These are phyloP conservation scores for Strombidium stylifer DNA, from an alignment of 73 alveolate genomes.

Conservation along the genomic window DNA sequence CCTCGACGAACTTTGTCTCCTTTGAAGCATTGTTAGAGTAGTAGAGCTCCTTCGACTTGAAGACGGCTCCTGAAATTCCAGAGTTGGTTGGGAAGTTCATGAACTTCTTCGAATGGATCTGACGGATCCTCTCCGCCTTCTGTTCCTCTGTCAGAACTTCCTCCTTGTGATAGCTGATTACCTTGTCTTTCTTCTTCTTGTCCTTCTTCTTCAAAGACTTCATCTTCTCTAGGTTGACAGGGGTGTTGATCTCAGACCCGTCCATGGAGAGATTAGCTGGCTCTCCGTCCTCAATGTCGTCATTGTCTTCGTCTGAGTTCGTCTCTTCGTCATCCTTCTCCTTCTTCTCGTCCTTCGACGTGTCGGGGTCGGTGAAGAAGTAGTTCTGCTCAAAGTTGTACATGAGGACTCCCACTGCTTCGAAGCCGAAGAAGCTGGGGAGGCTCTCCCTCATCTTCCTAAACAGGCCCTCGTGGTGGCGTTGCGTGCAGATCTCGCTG, in stretches of 20 bases:
- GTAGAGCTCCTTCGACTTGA: slow-evolving; percentile 41
- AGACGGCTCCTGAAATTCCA: slow-evolving; percentile 62
- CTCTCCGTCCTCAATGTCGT: too few relatives aligned
- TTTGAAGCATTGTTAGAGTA: slow-evolving; percentile 58
- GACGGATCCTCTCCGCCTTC: slow-evolving; percentile 3
- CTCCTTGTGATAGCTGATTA: not conserved
- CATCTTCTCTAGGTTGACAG: too few relatives aligned
- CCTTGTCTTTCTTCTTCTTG: not conserved
- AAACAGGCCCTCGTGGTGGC: slow-evolving; percentile 64
- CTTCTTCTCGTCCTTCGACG: slow-evolving; percentile 7
- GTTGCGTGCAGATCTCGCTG: slow-evolving; percentile 60
- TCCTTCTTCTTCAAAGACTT: not conserved
- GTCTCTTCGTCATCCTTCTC: not conserved
- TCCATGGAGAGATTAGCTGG: not conserved
- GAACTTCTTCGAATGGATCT: slow-evolving; percentile 35
- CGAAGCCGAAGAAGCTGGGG: slow-evolving; percentile 60
- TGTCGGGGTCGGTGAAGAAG: slow-evolving; percentile 53
- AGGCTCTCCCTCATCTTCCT: slow-evolving; percentile 50
- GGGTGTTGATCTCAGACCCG: too few relatives aligned
- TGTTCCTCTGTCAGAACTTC: slow-evolving; percentile 16
- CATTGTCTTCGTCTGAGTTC: not conserved
- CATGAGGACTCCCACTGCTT: slow-evolving; percentile 61
- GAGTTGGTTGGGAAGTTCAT: slow-evolving; percentile 61
- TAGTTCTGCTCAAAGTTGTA: slow-evolving; percentile 40
- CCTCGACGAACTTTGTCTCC: slow-evolving; percentile 57